phyloP scores from a whole-genome alignment of 2,329 filamentous ascomycete species.

The Epicoccum sorghinum region DNA sequence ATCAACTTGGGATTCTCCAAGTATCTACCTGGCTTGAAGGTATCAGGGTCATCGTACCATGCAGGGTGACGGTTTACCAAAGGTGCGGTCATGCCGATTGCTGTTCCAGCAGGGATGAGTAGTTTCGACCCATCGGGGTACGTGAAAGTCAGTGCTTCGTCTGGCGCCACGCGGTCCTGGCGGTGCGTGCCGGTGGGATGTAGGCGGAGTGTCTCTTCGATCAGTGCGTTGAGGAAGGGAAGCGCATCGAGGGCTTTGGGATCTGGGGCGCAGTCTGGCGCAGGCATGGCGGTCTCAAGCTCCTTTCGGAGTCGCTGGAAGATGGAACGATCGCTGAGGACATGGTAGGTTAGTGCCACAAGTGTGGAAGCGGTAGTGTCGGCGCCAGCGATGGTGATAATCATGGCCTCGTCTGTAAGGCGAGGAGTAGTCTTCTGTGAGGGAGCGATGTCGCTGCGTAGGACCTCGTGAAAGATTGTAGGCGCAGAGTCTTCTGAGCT shows the following conservation, averaged over 20 bases:
- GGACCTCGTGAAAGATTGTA: constrained; percentile 39
- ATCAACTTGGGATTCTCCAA: neutral
- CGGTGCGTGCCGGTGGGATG: constrained; percentile 23
- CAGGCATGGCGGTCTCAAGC: constrained; percentile 6
- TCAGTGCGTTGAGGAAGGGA: constrained; percentile 27
- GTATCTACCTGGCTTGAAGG: neutral
- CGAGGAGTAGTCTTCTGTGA: constrained; percentile 17
- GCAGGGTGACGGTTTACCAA: neutral
- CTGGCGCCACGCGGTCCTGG: constrained; percentile 7
- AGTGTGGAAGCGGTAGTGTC: constrained; percentile 16
- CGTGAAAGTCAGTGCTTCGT: constrained; percentile 4
- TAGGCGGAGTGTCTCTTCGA: constrained; percentile 42
- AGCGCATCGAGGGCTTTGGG: constrained; percentile 13
- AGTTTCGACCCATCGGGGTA: neutral
- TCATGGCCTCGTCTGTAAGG: constrained; percentile 18
- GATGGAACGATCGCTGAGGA: constrained; percentile 6
- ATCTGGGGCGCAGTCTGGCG: neutral
- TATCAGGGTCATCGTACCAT: neutral
- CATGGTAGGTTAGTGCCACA: constrained; percentile 8
- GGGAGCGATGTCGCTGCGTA: constrained; percentile 32
- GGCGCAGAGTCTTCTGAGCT: neutral
- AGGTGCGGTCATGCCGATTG: neutral
- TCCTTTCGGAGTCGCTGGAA: constrained; percentile 7
- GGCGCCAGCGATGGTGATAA: constrained; percentile 14
- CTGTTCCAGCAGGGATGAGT: neutral